Conservation (phyloP, 2,329 filamentous ascomycete species). For the Monosporascus sp. region DNA sequence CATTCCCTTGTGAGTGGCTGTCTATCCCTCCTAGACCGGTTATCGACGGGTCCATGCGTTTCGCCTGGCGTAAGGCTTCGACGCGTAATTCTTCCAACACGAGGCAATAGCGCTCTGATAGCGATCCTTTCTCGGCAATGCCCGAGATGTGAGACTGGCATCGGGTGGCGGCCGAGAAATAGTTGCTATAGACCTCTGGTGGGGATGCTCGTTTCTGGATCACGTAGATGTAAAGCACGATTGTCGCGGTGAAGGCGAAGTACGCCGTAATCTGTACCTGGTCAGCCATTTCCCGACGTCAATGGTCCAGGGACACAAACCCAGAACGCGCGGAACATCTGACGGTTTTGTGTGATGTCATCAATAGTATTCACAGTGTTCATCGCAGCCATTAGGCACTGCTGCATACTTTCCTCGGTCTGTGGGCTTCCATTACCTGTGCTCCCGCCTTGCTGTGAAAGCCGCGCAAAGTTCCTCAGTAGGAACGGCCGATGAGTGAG, state of each 20-base stretch:
- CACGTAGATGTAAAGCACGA: constrained; percentile 22
- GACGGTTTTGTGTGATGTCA: constrained; percentile 15
- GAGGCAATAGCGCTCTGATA: constrained; percentile 21
- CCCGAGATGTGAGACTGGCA: constrained; percentile 17
- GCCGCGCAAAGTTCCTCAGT: constrained; percentile 27
- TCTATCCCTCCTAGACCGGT: no score
- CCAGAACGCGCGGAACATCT: constrained; percentile 26
- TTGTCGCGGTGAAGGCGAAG: constrained; percentile 23
- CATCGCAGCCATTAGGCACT: constrained; percentile 21
- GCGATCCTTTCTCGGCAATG: constrained; percentile 16
- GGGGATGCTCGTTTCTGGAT: constrained; percentile 14
- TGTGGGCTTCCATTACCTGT: constrained; percentile 2
- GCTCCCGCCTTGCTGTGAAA: constrained; percentile 9
- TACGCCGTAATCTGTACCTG: constrained; percentile 12
- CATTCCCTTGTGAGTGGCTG: no score
- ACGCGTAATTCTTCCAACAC: constrained; percentile 22
- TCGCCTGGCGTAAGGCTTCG: constrained; percentile 7
- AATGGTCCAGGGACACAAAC: constrained; percentile 7
- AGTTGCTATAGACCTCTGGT: constrained; percentile 5
- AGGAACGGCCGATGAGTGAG: constrained; percentile 33
- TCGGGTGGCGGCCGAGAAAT: constrained; percentile 15
- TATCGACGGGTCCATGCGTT: no score
- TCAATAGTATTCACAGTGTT: constrained; percentile 20
- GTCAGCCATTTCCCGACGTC: background rate
- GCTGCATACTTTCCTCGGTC: constrained; percentile 14